A percentile compares a stretch with the other conserved stretches of the same genome.
phyloP scores from a whole-genome alignment of 805 yeast species.

The Peterozyma xylosa region DNA sequence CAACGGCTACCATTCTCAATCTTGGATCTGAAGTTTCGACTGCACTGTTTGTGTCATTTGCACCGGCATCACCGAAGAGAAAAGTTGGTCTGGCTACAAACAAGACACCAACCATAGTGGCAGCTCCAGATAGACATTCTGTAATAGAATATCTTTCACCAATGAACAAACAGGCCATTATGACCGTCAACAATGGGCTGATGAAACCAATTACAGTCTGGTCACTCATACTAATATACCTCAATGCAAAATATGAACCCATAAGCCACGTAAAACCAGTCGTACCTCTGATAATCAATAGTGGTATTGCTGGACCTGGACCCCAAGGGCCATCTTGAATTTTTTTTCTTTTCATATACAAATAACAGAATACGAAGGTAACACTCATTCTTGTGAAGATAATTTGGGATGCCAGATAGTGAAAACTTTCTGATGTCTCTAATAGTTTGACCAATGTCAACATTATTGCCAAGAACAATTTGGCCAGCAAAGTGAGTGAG shows the following conservation, averaged over 20 bases:
- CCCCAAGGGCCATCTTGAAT: conserved; percentile 35
- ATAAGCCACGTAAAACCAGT: conserved; percentile 35
- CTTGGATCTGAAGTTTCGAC: conserved; percentile 32
- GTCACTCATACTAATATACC: conserved; percentile 35
- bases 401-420: conserved; percentile 30
- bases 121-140: conserved; percentile 29
- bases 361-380: conserved; percentile 29
- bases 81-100: conserved; percentile 37
- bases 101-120: conserved; percentile 32
- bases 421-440: conserved; percentile 25
- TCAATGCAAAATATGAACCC: conserved; percentile 34
- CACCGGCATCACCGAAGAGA: conserved; percentile 16
- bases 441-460: conserved; percentile 34
- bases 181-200: conserved; percentile 36
- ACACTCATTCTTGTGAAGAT: conserved; percentile 34
- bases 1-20: conserved; percentile 21
- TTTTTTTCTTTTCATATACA: conserved; percentile 25
- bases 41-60: conserved; percentile 18
- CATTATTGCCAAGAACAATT: conserved; percentile 37
- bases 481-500: too few species aligned
- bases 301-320: conserved; percentile 21
- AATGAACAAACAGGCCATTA: conserved; percentile 30
- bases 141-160: conserved; percentile 30
- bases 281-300: conserved; percentile 27
- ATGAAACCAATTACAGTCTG: conserved; percentile 38